Evolutionary conservation across 164 flowering plant species (phyloP).

Genomic region (Sextonia rubra): DNA sequence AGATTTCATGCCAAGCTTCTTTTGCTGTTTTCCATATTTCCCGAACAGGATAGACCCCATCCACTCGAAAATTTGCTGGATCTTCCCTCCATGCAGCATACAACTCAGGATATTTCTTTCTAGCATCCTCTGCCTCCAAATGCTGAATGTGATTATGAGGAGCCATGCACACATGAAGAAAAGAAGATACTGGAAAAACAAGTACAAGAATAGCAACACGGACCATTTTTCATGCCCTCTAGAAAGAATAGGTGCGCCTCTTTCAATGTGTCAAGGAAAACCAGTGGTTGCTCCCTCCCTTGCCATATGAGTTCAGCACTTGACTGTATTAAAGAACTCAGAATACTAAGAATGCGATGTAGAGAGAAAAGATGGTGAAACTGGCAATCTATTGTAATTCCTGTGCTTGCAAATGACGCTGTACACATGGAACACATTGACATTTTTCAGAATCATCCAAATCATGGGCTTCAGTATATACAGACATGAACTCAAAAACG

Average conservation of each 20-base stretch:
- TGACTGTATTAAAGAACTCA: constrained; percentile 36
- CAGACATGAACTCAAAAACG: background rate
- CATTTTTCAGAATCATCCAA: background rate
- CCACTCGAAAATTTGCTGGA: constrained; percentile 53
- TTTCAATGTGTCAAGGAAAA: constrained; percentile 69
- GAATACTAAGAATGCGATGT: background rate
- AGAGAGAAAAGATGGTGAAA: background rate
- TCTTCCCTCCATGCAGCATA: constrained; percentile 70
- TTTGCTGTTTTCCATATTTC: constrained; percentile 52
- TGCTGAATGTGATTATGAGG: constrained; percentile 35
- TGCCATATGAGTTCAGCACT: constrained; percentile 69
- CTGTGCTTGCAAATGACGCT: background rate
- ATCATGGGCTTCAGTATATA: background rate
- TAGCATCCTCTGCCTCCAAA: constrained; percentile 86
- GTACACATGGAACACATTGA: background rate
- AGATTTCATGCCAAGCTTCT: constrained; percentile 62
- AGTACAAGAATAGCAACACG: constrained; percentile 5
- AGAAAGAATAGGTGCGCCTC: constrained; percentile 66
- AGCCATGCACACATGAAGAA: constrained; percentile 10
- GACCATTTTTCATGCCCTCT: constrained; percentile 86
- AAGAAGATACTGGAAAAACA: background rate
- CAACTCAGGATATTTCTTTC: constrained; percentile 50
- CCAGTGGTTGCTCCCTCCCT: constrained; percentile 57
- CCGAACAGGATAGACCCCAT: constrained; percentile 56
- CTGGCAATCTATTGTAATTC: background rate